A percentile compares a stretch with the other conserved stretches of the same genome.
Evolutionary conservation across 2,329 filamentous ascomycete species (phyloP).

Genomic region (Cadophora sp.): DNA sequence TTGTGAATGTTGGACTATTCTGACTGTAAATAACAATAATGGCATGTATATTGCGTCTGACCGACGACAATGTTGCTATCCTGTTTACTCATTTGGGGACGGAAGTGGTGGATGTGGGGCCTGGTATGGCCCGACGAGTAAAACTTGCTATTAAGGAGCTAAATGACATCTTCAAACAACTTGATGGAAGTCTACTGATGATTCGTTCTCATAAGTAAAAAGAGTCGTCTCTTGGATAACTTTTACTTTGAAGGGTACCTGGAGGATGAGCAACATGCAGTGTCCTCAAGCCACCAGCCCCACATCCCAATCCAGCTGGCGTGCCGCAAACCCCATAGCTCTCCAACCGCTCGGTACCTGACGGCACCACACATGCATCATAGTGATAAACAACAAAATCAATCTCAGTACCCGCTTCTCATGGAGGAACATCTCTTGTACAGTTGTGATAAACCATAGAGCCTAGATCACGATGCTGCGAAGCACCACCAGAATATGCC

Average conservation of each 20-base stretch:
- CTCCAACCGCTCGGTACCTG: not conserved
- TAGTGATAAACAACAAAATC: not conserved
- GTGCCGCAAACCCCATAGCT: slow-evolving; percentile 1
- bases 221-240: too few species aligned
- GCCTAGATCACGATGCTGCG: slow-evolving; percentile 23
- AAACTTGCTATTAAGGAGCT: too few species aligned
- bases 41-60: too few species aligned
- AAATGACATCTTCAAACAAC: too few species aligned
- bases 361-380: not conserved
- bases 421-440: not conserved
- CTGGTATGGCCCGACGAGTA: too few species aligned
- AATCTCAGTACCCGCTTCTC: not conserved
- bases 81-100: too few species aligned
- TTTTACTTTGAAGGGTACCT: too few species aligned
- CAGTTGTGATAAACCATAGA: not conserved
- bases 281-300: not conserved
- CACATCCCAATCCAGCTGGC: slow-evolving; percentile 2
- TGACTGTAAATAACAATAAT: too few species aligned
- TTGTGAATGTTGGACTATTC: not conserved
- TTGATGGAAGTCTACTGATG: too few species aligned
- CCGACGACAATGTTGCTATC: too few species aligned
- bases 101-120: not conserved
- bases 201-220: too few species aligned
- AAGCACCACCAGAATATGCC: slow-evolving; percentile 10
- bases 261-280: too few species aligned